phyloP scores from a whole-genome alignment of 1,284 basidiomycete species.

The Ustilago hordei region DNA sequence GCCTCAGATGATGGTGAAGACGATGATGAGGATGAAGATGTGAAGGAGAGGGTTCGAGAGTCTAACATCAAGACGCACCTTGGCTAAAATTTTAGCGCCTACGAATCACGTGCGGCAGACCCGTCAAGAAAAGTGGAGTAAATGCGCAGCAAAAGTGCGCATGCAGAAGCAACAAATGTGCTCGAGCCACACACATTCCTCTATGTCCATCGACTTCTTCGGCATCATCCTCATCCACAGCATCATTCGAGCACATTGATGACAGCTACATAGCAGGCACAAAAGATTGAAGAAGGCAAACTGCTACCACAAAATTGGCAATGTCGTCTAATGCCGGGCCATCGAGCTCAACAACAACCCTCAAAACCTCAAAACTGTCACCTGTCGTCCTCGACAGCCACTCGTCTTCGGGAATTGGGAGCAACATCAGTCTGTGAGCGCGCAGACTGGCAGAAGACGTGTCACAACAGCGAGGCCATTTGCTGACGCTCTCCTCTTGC shows the following conservation, averaged over 20 bases:
- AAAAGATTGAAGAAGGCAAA: too few relatives aligned
- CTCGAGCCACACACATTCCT: slow-evolving; percentile 29
- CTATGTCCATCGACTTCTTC: neutral
- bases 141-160: slow-evolving; percentile 25
- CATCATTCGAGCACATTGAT: too few relatives aligned
- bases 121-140: slow-evolving; percentile 29
- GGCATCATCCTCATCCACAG: too few relatives aligned
- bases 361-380: slow-evolving; percentile 37
- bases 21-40: neutral
- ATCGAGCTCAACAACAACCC: slow-evolving; percentile 12
- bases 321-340: slow-evolving; percentile 34
- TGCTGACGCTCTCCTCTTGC: neutral
- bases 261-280: neutral
- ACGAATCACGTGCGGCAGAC: slow-evolving; percentile 26
- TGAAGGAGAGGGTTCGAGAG: slow-evolving; percentile 3
- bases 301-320: neutral
- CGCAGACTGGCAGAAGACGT: neutral
- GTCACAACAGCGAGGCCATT: neutral
- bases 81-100: neutral
- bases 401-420: slow-evolving; percentile 31
- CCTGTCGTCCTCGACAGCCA: slow-evolving; percentile 47
- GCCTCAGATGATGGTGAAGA: neutral
- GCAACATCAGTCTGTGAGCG: slow-evolving; percentile 49
- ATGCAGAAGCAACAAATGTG: slow-evolving; percentile 10
- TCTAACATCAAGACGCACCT: slow-evolving; percentile 21